These are phyloP conservation scores for Viola odorata DNA, from an alignment of 345 rosid species.

Conservation along the genomic window DNA sequence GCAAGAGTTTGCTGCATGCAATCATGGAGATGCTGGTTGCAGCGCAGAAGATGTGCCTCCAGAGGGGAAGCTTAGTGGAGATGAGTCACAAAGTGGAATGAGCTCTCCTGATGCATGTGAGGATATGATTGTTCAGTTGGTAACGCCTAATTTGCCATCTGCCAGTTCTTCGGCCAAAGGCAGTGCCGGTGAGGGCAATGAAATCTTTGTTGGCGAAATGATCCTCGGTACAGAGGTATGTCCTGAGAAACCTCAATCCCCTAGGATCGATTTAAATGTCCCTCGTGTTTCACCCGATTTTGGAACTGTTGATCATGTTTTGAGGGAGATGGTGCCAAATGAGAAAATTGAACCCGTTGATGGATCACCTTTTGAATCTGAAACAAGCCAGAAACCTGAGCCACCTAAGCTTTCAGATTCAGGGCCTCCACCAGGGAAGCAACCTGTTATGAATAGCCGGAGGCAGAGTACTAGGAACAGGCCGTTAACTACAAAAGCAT, in stretches of 20 bases:
- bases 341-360: constrained; percentile 16
- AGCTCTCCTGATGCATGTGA: constrained; percentile 24
- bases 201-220: constrained; percentile 17
- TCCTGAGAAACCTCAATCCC: constrained; percentile 21
- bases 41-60: constrained; percentile 22
- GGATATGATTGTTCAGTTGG: constrained; percentile 18
- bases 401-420: constrained; percentile 7
- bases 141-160: constrained; percentile 32
- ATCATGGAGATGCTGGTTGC: constrained; percentile 35
- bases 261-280: constrained; percentile 45
- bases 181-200: constrained; percentile 30
- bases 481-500: constrained; percentile 48
- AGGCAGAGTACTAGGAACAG: constrained; percentile 54
- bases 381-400: constrained; percentile 20
- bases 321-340: constrained; percentile 14
- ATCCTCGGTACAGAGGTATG: constrained; percentile 19
- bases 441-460: constrained; percentile 22
- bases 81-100: constrained; percentile 21
- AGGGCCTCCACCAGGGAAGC: constrained; percentile 19
- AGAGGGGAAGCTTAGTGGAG: constrained; percentile 22
- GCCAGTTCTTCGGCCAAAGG: constrained; percentile 35
- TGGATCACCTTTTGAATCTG: constrained; percentile 26
- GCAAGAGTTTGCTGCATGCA: constrained; percentile 27
- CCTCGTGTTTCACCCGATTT: constrained; percentile 38
- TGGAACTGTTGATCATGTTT: constrained; percentile 19